Conservation (phyloP, 1,139 yeast genomes). For the Pichia inconspicua region DNA sequence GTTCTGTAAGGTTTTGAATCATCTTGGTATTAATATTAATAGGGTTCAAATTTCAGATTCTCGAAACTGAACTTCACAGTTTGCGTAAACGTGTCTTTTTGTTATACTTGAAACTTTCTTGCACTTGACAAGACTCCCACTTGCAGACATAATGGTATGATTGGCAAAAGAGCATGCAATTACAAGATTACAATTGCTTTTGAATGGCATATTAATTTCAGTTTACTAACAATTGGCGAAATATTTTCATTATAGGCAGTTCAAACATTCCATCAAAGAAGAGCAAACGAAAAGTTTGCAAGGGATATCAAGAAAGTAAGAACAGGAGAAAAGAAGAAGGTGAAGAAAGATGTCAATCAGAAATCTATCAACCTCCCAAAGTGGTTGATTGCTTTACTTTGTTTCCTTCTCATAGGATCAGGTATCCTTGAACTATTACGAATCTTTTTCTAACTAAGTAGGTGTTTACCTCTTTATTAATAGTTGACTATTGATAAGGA, state of each 20-base stretch:
- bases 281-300: slow-evolving; percentile 76
- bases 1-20: too few species aligned
- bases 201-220: not conserved
- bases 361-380: slow-evolving; percentile 12
- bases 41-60: not conserved
- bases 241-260: slow-evolving; percentile 22
- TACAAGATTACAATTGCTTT: not conserved
- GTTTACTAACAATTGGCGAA: not conserved
- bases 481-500: too few species aligned
- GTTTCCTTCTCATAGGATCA: slow-evolving; percentile 75
- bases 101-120: not conserved
- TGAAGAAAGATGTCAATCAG: slow-evolving; percentile 5
- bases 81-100: not conserved
- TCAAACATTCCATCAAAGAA: slow-evolving; percentile 80
- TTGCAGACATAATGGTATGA: not conserved
- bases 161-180: not conserved
- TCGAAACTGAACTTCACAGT: not conserved
- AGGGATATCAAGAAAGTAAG: slow-evolving; percentile 60
- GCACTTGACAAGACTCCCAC: not conserved
- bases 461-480: not conserved
- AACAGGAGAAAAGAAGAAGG: slow-evolving; percentile 16
- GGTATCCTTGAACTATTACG: slow-evolving; percentile 65
- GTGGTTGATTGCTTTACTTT: slow-evolving; percentile 52
- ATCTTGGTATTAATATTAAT: too few species aligned
- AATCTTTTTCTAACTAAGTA: slow-evolving; percentile 34